These are phyloP conservation scores for Suillus subaureus DNA, from an alignment of 768 basidiomycete species.

Conservation along the genomic window DNA sequence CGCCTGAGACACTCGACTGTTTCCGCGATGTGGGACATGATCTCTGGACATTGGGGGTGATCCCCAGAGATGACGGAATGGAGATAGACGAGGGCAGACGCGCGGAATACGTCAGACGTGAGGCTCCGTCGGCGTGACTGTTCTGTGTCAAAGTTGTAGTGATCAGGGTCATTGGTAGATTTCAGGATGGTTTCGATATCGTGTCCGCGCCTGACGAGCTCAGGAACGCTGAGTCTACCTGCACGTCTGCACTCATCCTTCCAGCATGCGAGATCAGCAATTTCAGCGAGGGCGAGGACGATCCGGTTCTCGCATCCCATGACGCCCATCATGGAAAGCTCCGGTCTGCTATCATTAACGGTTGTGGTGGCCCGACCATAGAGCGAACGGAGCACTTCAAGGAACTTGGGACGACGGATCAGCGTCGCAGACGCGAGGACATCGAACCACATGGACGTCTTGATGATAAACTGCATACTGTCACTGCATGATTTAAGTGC, in stretches of 20 bases:
- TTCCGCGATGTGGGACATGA: conserved; percentile 56
- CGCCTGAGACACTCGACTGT: conserved; percentile 50
- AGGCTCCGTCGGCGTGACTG: conserved; percentile 41
- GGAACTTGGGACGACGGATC: conserved; percentile 54
- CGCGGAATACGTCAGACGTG: conserved; percentile 70
- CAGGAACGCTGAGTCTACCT: conserved; percentile 58
- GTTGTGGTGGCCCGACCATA: conserved; percentile 38
- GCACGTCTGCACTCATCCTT: conserved; percentile 46
- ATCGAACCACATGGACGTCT: conserved; percentile 88
- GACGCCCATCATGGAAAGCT: conserved; percentile 72
- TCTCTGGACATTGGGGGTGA: conserved; percentile 65
- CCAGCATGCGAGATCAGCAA: conserved; percentile 65
- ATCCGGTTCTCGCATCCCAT: conserved; percentile 89
- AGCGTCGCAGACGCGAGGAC: conserved; percentile 77
- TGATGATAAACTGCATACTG: conserved; percentile 72
- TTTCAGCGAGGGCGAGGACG: conserved; percentile 82
- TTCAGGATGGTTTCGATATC: conserved; percentile 50
- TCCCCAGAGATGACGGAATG: conserved; percentile 78
- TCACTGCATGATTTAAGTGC: conserved; percentile 47
- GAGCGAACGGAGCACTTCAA: conserved; percentile 51
- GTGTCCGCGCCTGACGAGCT: conserved; percentile 55
- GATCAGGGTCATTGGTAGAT: conserved; percentile 6
- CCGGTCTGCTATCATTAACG: conserved; percentile 38
- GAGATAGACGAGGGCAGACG: conserved; percentile 73
- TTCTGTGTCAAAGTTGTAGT: conserved; percentile 5